Conservation (phyloP, 331 rosid species). For the Rosa hybrid region DNA sequence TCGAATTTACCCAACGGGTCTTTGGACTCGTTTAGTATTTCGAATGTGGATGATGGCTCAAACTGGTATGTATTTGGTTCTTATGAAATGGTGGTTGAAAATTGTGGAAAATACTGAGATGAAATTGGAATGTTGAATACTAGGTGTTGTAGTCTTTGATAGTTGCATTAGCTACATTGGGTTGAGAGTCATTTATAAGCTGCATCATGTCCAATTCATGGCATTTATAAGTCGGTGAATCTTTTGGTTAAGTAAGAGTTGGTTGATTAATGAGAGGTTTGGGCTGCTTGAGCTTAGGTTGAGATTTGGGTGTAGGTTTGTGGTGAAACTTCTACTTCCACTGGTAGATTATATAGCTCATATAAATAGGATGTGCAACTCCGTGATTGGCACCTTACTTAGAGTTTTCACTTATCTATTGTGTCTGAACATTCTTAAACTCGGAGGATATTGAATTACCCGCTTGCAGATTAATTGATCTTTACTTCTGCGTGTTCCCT, state of each 20-base stretch:
- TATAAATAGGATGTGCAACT: neutral
- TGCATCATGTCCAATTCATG: neutral
- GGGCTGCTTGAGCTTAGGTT: no score
- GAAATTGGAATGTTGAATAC: no score
- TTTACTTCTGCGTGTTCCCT: neutral
- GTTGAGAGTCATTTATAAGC: neutral
- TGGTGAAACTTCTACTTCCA: no score
- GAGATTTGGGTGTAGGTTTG: no score
- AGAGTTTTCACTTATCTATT: neutral
- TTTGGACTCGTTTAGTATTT: conserved; percentile 77
- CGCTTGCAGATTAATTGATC: neutral
- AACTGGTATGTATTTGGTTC: conserved; percentile 53
- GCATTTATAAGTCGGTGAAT: no score
- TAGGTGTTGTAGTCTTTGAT: no score
- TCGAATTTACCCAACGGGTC: conserved; percentile 62
- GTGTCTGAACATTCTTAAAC: neutral
- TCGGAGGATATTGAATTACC: conserved; percentile 3
- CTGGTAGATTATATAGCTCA: no score
- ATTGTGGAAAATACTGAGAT: no score
- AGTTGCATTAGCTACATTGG: no score
- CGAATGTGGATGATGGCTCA: conserved; percentile 76
- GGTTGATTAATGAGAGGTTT: no score
- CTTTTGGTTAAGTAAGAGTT: no score
- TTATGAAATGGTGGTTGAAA: neutral
- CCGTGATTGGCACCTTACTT: no score